These are phyloP conservation scores for Rhizopogon roseolus DNA, from an alignment of 768 basidiomycete species.

Conservation along the genomic window DNA sequence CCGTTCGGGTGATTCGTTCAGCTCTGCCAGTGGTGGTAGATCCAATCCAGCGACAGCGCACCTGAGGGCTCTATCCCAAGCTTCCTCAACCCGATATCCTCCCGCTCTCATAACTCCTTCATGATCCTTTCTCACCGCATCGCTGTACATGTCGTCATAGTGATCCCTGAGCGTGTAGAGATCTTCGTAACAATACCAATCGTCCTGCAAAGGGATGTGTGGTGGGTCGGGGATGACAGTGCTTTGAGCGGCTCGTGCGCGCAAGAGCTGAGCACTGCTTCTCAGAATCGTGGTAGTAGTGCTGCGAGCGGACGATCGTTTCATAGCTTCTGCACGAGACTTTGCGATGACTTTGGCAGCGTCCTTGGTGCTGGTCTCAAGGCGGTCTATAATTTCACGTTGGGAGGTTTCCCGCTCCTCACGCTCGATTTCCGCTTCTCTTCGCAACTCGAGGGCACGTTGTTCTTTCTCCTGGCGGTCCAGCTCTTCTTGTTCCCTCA, in stretches of 20 bases:
- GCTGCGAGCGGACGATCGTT: constrained; percentile 54
- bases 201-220: constrained; percentile 73
- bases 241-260: constrained; percentile 61
- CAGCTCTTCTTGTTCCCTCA: constrained; percentile 78
- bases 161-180: constrained; percentile 48
- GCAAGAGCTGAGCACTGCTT: constrained; percentile 45
- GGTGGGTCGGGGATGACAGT: constrained; percentile 72
- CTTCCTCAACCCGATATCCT: constrained; percentile 77
- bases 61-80: constrained; percentile 79
- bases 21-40: constrained; percentile 42
- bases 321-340: constrained; percentile 58
- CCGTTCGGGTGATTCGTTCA: constrained; percentile 10
- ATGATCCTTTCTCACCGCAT: constrained; percentile 68
- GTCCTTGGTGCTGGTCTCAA: constrained; percentile 73
- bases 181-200: constrained; percentile 74
- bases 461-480: constrained; percentile 68
- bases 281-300: constrained; percentile 35
- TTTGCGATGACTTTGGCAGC: constrained; percentile 68
- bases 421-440: constrained; percentile 72
- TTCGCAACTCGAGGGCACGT: constrained; percentile 59
- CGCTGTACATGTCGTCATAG: constrained; percentile 73
- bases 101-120: constrained; percentile 81
- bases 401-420: constrained; percentile 69
- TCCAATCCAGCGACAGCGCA: constrained; percentile 73
- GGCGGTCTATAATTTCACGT: constrained; percentile 72